Evolutionary conservation across 352 stramenopile genomes (phyloP).

Genomic region (Thalassiosira allenii): DNA sequence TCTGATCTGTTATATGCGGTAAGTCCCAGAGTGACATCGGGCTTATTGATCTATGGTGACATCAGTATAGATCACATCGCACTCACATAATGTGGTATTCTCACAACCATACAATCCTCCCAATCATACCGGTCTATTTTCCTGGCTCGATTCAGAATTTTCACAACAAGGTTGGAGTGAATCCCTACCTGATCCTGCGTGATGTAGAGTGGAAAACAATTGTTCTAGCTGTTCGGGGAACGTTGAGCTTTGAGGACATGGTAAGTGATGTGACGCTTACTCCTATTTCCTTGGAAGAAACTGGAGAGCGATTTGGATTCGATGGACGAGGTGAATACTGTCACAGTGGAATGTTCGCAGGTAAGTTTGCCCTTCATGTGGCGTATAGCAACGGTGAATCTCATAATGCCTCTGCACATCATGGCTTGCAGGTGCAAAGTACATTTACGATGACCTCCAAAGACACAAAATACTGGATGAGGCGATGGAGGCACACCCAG

Average conservation of each 20-base stretch:
- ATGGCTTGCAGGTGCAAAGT: constrained; percentile 40
- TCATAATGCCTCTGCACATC: too few relatives aligned
- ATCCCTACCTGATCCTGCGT: constrained; percentile 81
- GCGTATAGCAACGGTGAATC: too few relatives aligned
- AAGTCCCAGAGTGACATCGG: too few relatives aligned
- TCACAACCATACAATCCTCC: too few relatives aligned
- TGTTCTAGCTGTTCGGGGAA: constrained; percentile 78
- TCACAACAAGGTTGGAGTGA: constrained; percentile 67
- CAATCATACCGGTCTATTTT: too few relatives aligned
- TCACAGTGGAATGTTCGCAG: constrained; percentile 65
- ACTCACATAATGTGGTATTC: too few relatives aligned
- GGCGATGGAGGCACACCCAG: constrained; percentile 54
- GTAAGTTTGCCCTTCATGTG: too few relatives aligned
- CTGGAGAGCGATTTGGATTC: constrained; percentile 81
- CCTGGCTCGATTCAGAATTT: too few relatives aligned
- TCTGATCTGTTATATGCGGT: constrained; percentile 81
- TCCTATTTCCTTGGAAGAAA: constrained; percentile 63
- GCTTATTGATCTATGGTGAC: too few relatives aligned
- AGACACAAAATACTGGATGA: constrained; percentile 64
- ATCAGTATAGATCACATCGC: too few relatives aligned
- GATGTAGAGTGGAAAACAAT: constrained; percentile 76
- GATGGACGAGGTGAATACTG: constrained; percentile 72
- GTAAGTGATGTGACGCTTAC: constrained; percentile 80
- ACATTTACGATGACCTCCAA: constrained; percentile 51
- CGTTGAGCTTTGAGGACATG: constrained; percentile 81